These are phyloP conservation scores for Talaromyces borbonicus DNA, from an alignment of 495 filamentous ascomycete species.

Conservation along the genomic window DNA sequence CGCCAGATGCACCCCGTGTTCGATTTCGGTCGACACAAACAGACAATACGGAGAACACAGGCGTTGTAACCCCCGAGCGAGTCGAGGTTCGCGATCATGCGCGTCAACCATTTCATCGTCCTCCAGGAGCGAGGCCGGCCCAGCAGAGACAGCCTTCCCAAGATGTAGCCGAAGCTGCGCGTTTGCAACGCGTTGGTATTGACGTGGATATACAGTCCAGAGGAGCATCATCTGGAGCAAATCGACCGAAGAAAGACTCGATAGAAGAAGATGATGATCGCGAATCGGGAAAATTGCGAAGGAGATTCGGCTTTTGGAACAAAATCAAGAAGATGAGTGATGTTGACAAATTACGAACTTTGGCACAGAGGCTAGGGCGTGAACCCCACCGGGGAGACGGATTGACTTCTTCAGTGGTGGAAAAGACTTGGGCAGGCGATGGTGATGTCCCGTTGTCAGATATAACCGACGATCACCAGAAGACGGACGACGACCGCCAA, in stretches of 20 bases:
- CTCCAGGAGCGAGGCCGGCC: neutral
- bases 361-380: slow-evolving; percentile 2
- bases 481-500: slow-evolving; percentile 21
- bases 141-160: neutral
- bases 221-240: neutral
- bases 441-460: slow-evolving; percentile 18
- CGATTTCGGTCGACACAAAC: slow-evolving; percentile 5
- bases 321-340: neutral
- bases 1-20: slow-evolving; percentile 1
- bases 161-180: slow-evolving; percentile 3
- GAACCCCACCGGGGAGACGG: slow-evolving; percentile 3
- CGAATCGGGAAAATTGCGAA: neutral
- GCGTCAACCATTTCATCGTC: slow-evolving; percentile 7
- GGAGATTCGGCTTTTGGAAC: neutral
- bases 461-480: slow-evolving; percentile 23
- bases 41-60: slow-evolving; percentile 1
- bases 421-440: slow-evolving; percentile 16
- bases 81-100: slow-evolving; percentile 2
- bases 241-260: neutral
- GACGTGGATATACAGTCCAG: neutral
- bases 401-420: neutral
- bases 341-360: neutral
- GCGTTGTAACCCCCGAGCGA: neutral
- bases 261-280: neutral
- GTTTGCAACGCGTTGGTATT: neutral